phyloP scores from a whole-genome alignment of 2,329 filamentous ascomycete species.

The Myriosclerotinia scirpicola region DNA sequence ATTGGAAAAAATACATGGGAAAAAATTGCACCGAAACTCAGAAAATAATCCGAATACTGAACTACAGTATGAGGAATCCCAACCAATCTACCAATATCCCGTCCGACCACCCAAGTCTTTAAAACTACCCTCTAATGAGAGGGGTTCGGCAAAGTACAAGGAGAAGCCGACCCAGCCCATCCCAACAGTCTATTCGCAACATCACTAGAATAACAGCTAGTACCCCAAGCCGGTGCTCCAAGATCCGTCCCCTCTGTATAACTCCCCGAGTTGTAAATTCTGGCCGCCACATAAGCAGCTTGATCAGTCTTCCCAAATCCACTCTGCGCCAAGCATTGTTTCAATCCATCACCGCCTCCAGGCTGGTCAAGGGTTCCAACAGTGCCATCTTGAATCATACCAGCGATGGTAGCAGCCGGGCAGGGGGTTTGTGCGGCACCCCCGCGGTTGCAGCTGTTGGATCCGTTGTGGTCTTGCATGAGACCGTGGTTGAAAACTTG shows the following conservation, averaged over 20 bases:
- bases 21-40: neutral
- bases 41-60: neutral
- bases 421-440: slow-evolving; percentile 23
- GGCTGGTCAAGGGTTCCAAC: slow-evolving; percentile 29
- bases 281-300: slow-evolving; percentile 41
- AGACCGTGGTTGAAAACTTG: slow-evolving; percentile 31
- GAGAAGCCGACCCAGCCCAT: neutral
- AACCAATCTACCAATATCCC: neutral
- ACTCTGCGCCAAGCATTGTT: slow-evolving; percentile 15
- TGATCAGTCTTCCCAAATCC: slow-evolving; percentile 34
- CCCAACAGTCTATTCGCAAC: slow-evolving; percentile 33
- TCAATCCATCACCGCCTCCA: neutral
- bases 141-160: slow-evolving; percentile 4
- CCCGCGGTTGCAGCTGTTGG: slow-evolving; percentile 25
- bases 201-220: slow-evolving; percentile 35
- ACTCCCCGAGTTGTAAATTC: slow-evolving; percentile 46
- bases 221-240: slow-evolving; percentile 28
- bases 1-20: neutral
- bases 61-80: neutral
- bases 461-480: slow-evolving; percentile 35
- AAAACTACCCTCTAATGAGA: neutral
- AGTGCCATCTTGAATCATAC: slow-evolving; percentile 39
- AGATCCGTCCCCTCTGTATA: slow-evolving; percentile 41
- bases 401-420: slow-evolving; percentile 11
- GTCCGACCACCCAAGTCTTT: neutral